Conservation (phyloP, 108 stramenopile genomes). For the Stephanodiscus minutulus region DNA sequence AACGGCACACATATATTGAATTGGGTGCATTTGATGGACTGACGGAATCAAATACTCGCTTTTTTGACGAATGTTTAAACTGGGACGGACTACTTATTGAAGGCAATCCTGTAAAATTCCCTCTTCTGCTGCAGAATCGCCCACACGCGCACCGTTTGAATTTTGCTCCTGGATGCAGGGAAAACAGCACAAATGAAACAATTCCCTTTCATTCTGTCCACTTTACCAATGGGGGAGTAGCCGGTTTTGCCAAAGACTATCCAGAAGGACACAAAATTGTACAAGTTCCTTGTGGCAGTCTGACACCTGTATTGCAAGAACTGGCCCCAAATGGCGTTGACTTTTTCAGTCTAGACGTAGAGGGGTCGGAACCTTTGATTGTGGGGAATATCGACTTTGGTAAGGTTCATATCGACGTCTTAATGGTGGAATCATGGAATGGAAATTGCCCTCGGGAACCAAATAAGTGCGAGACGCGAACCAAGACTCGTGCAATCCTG, state of each 20-base stretch:
- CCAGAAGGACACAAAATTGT: slow-evolving; percentile 9
- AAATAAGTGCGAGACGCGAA: too few relatives aligned
- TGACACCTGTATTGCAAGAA: slow-evolving; percentile 26
- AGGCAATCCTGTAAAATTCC: slow-evolving; percentile 34
- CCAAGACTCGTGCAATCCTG: too few relatives aligned
- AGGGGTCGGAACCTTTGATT: slow-evolving; percentile 49
- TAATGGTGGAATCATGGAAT: slow-evolving; percentile 44
- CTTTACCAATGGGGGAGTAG: slow-evolving; percentile 49
- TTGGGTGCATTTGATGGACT: background rate
- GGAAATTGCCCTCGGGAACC: too few relatives aligned
- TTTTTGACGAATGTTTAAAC: slow-evolving; percentile 50
- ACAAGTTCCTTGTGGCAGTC: slow-evolving; percentile 46
- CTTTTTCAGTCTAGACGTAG: slow-evolving; percentile 61
- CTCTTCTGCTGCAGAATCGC: slow-evolving; percentile 24
- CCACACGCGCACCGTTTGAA: slow-evolving; percentile 45
- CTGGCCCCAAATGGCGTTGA: slow-evolving; percentile 19
- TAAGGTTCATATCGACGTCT: slow-evolving; percentile 41
- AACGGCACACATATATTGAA: too few relatives aligned
- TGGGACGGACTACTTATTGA: slow-evolving; percentile 53
- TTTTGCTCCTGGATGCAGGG: slow-evolving; percentile 42
- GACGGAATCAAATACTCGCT: slow-evolving; percentile 19
- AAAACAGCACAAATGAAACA: background rate
- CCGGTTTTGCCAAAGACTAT: slow-evolving; percentile 12
- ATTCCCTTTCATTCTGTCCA: slow-evolving; percentile 23
- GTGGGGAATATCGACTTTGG: slow-evolving; percentile 53